These are phyloP conservation scores for Corymbia maculata DNA, from an alignment of 345 rosid genomes.

Conservation along the genomic window DNA sequence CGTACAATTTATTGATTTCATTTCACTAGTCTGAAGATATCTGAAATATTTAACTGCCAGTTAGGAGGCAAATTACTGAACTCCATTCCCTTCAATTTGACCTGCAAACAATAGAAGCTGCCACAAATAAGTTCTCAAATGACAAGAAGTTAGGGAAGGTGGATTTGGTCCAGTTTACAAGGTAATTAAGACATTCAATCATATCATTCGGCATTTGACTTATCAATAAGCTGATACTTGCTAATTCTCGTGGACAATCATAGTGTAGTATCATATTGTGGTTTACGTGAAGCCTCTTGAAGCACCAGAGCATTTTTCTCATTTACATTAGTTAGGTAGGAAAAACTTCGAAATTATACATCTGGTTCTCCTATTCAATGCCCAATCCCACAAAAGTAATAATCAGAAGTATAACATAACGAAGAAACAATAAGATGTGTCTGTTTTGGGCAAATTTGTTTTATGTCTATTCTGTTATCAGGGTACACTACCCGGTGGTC, in stretches of 20 bases:
- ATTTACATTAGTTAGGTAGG: not conserved
- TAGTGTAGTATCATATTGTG: not conserved
- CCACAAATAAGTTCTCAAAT: slow-evolving; percentile 16
- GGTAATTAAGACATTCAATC: not conserved
- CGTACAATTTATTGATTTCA: not conserved
- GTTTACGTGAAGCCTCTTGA: not conserved
- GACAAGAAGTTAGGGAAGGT: slow-evolving; percentile 15
- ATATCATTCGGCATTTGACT: not conserved
- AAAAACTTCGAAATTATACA: slow-evolving; percentile 13
- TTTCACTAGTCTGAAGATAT: not conserved
- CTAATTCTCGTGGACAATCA: no score
- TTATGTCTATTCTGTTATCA: not conserved
- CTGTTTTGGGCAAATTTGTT: not conserved
- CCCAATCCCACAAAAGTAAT: not conserved
- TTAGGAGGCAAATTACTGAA: not conserved
- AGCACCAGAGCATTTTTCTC: not conserved
- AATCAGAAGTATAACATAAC: not conserved
- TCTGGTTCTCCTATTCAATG: slow-evolving; percentile 9
- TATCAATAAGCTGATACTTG: not conserved
- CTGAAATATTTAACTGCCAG: not conserved
- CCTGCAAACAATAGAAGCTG: slow-evolving; percentile 1
- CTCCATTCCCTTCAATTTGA: not conserved
- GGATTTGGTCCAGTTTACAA: not conserved
- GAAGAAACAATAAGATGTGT: not conserved
- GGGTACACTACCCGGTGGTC: not conserved